Base-by-base conservation (phyloP, 1,139 yeast genomes). In the Sugiyamaella japonica region DNA sequence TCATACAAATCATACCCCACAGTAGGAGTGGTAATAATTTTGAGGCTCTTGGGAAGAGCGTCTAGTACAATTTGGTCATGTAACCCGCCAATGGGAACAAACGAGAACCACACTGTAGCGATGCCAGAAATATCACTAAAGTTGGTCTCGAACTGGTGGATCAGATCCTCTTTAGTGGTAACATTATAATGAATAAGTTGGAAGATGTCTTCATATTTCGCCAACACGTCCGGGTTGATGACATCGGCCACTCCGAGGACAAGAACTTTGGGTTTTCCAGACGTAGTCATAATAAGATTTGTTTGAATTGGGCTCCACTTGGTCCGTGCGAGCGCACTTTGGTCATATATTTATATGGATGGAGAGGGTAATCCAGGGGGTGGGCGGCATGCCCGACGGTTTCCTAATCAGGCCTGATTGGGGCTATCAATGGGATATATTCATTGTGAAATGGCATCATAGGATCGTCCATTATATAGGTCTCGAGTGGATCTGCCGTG, bases 1-100 rank as follows among this genome's bases (percentile, higher is more conserved):
- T 86, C 88, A 59, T 79, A 80, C 29, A 76, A 77, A 61, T 86
- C 89, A 61, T 75, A 77, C 0, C 96, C 96, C 2, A 87, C 91
- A 54, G 89, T 80, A 48, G 89, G 84, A 38, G 83, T 76, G 0
- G 88, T 76, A 42, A 88, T 74, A 8, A 85, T 75, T 64, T 80
- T 80, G 57, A 87, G 70, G 3, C 74, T 61, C 1, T 64, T 36
- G 0, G 95, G 95, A 10, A 81, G 74, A 28, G 73, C 68, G 2
- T 73, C 81, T 10, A 45, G 3, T 48, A 85, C 67, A n/a, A 83
- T 65, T 16, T 77, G 78, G 3, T 69, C 64, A 20, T 56, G 58
- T 43, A 66, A 38, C 6, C 64, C 64, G 2, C 69, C 68, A 28
- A 64, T 48, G 8, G 59, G 38, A n/a, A 17, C 32, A 40, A 38